Evolutionary conservation across 2,329 filamentous ascomycete genomes (phyloP).

Genomic region (Biscogniauxia sp.): DNA sequence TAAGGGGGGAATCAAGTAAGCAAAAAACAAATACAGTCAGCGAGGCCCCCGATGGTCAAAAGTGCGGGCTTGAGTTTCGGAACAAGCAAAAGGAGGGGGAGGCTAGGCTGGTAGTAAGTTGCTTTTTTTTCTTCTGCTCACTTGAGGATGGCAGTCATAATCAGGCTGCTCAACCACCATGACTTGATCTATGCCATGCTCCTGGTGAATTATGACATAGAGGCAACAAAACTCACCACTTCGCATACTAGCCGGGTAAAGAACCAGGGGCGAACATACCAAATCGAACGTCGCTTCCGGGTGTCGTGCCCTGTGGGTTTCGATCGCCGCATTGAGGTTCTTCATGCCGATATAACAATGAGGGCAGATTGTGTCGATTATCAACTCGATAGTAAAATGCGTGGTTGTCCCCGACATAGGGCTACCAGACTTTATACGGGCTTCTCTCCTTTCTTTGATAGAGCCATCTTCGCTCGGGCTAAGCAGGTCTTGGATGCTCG

Average conservation of each 20-base stretch:
- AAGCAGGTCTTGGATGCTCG: neutral
- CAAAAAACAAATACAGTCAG: neutral
- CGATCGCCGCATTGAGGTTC: constrained; percentile 45
- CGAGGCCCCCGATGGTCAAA: neutral
- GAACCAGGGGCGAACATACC: constrained; percentile 46
- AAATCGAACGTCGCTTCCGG: constrained; percentile 46
- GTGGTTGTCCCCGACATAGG: constrained; percentile 18
- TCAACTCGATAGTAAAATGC: constrained; percentile 43
- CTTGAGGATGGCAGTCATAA: neutral
- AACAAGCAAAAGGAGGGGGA: neutral
- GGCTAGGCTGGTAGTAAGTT: neutral
- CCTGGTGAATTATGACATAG: neutral
- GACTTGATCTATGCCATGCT: neutral
- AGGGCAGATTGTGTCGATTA: constrained; percentile 50
- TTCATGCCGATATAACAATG: constrained; percentile 51
- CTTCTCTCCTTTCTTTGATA: neutral
- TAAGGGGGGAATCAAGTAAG: neutral
- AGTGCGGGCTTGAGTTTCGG: neutral
- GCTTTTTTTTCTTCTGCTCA: neutral
- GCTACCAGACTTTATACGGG: neutral
- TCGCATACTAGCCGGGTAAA: constrained; percentile 31
- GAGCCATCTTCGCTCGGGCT: constrained; percentile 8
- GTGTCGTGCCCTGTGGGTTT: constrained; percentile 37
- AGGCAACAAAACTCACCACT: constrained; percentile 25
- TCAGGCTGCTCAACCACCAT: neutral